Evolutionary conservation across 2,329 filamentous ascomycete genomes (phyloP), one percentile per base, ranked within the genome.

Genomic region (Penicillium sp.): DNA sequence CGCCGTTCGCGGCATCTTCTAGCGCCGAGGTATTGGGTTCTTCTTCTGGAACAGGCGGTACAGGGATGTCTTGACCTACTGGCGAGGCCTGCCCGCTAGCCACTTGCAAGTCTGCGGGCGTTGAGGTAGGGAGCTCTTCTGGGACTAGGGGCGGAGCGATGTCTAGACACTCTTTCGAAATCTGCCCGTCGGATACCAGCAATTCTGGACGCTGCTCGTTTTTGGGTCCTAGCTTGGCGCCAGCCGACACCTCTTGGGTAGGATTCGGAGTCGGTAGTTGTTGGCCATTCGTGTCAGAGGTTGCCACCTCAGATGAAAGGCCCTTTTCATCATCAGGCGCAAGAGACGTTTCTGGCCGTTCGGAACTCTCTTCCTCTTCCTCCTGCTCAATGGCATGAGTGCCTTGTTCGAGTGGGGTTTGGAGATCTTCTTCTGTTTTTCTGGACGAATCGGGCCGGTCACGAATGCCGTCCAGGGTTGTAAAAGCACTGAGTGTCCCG

Each of bases 241-340:
- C 26, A 30, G 38, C 16, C 13, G 48, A 53, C n/a, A 37, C 42
- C 30, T 66, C 61, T 30, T 75, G 73, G 1, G 71, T 70, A 45
- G 60, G 61, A 38, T 67, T 67, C 28, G 69, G 65, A 8, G 68
- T 71, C 11, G 66, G 37, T 8, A 68, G 58, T 53, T 68, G 70
- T 25, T 59, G 64, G 19, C 54, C 40, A 37, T 37, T 26, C n/a
- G 40, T 14, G n/a, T 28, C 26, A 13, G 16, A 10, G 19, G 16
- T 19, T 38, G 42, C 26, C n/a, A 4, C 30, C n/a, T 33, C 14
- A 46, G 22, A n/a, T 6, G 40, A 26, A 28, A 45, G 16, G 37
- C 26, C 26, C 8, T 22, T 8, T 11, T 45, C 35, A n/a, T 45
- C 35, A 13, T 54, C n/a, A 8, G 28, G 43, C n/a, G 13, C 16